phyloP scores from a whole-genome alignment of 371 early-diverging fungal species.

The Rhizomucor miehei region DNA sequence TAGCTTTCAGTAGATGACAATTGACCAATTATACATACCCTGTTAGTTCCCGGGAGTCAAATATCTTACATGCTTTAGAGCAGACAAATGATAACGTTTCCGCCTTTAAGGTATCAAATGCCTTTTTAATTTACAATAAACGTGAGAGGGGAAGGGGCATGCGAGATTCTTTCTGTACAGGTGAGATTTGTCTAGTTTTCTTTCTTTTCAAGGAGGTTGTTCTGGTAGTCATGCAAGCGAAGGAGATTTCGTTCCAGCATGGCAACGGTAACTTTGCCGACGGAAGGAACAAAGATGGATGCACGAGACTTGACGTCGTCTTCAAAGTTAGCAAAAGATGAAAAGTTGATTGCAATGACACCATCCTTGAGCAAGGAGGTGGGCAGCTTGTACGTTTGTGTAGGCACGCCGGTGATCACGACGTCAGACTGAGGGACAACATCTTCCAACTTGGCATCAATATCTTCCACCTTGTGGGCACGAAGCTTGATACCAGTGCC shows the following conservation, averaged over 20 bases:
- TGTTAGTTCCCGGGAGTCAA: too few species aligned
- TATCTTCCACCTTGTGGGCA: conserved; percentile 81
- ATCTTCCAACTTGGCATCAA: conserved; percentile 68
- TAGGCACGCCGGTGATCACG: conserved; percentile 96
- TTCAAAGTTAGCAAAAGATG: conserved; percentile 88
- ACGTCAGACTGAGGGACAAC: conserved; percentile 86
- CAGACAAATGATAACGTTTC: too few species aligned
- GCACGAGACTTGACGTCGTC: conserved; percentile 83
- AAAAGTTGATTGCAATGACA: conserved; percentile 94
- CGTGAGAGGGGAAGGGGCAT: too few species aligned
- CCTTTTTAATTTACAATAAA: too few species aligned
- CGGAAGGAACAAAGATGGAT: conserved; percentile 90
- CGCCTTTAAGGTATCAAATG: too few species aligned
- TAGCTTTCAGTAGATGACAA: too few species aligned
- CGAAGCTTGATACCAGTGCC: conserved; percentile 74
- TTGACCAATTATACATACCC: too few species aligned
- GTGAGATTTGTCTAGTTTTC: not conserved
- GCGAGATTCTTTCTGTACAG: too few species aligned
- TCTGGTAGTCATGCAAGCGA: conserved; percentile 75
- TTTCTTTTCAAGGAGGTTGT: conserved; percentile 18
- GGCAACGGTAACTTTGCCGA: conserved; percentile 97
- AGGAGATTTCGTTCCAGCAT: conserved; percentile 95
- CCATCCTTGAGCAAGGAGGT: conserved; percentile 88
- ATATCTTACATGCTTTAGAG: too few species aligned
- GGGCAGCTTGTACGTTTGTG: conserved; percentile 80